Percentiles rank a stretch among this genome's conserved stretches.
phyloP scores from a whole-genome alignment of 306 rosid genomes.

The Castanea crenata region DNA sequence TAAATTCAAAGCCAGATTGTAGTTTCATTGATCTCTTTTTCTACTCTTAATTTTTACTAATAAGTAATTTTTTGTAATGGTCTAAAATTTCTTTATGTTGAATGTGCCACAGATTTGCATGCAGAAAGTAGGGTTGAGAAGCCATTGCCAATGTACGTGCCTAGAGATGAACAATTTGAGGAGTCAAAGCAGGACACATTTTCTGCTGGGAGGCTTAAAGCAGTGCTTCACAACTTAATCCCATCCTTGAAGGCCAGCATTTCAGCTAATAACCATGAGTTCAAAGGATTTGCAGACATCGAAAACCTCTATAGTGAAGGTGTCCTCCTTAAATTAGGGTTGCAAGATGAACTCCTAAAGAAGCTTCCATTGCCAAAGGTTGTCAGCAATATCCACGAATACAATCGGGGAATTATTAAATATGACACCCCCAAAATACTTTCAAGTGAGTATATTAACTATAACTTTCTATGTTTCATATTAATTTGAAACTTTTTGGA shows the following conservation, averaged over 20 bases:
- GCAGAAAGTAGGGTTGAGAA: slow-evolving; percentile 87
- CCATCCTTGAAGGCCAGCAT: slow-evolving; percentile 73
- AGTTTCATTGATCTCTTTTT: too few species aligned
- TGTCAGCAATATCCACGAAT: slow-evolving; percentile 23
- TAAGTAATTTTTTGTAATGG: too few species aligned
- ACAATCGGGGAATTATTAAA: slow-evolving; percentile 60
- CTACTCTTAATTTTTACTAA: too few species aligned
- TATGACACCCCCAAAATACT: slow-evolving; percentile 78
- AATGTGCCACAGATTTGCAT: slow-evolving; percentile 40
- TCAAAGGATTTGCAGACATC: slow-evolving; percentile 71
- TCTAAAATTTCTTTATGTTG: neutral
- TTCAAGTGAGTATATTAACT: slow-evolving; percentile 58
- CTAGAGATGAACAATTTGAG: slow-evolving; percentile 92
- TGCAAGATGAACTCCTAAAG: slow-evolving; percentile 69
- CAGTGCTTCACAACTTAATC: slow-evolving; percentile 67
- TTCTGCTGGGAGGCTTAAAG: slow-evolving; percentile 76
- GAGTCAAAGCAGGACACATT: slow-evolving; percentile 72
- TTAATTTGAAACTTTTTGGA: neutral
- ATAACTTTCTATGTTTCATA: neutral
- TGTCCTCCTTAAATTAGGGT: slow-evolving; percentile 53
- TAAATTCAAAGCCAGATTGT: too few species aligned
- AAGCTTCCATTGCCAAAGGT: slow-evolving; percentile 61
- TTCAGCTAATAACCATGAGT: slow-evolving; percentile 57
- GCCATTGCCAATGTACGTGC: slow-evolving; percentile 85
- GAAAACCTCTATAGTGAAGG: slow-evolving; percentile 89